Conservation (phyloP, 2,329 filamentous ascomycete species). For the Leptographium lundbergii region DNA sequence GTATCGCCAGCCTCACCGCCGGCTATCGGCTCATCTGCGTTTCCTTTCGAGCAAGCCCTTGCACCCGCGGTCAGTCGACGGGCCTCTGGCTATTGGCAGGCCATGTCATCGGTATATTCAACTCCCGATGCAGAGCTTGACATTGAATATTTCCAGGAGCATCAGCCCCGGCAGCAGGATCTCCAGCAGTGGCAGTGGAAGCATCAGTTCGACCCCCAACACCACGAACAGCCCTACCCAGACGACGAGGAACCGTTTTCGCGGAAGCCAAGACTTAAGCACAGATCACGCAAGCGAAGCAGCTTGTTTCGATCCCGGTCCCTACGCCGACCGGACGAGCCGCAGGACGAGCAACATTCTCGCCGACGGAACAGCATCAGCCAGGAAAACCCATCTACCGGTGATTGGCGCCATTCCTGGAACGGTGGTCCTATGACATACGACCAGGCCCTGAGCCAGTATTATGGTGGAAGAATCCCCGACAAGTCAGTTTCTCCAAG, state of each 20-base stretch:
- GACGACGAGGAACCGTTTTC: neutral
- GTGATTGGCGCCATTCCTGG: neutral
- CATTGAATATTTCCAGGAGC: constrained; percentile 7
- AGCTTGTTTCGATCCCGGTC: constrained; percentile 26
- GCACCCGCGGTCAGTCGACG: neutral
- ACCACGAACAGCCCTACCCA: neutral
- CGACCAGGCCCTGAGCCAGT: constrained; percentile 15
- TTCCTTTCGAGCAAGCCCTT: constrained; percentile 10
- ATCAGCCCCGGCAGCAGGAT: constrained; percentile 6
- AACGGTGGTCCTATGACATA: constrained; percentile 18
- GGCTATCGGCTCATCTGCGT: constrained; percentile 2
- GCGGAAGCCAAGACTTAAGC: neutral
- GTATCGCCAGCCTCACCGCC: constrained; percentile 7
- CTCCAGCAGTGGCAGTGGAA: constrained; percentile 8
- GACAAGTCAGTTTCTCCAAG: constrained; percentile 16
- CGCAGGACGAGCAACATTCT: constrained; percentile 10
- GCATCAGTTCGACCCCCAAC: neutral
- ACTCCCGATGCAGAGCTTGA: neutral
- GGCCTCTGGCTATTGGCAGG: constrained; percentile 5
- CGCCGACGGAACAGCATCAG: constrained; percentile 20
- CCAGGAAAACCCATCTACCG: constrained; percentile 10
- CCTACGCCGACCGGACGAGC: constrained; percentile 15
- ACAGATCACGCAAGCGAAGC: constrained; percentile 1
- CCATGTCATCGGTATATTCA: constrained; percentile 2
- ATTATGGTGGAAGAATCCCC: constrained; percentile 15